Evolutionary conservation across 495 filamentous ascomycete genomes (phyloP), one percentile per base, ranked within the genome.

Genomic region (Neurospora terricola): DNA sequence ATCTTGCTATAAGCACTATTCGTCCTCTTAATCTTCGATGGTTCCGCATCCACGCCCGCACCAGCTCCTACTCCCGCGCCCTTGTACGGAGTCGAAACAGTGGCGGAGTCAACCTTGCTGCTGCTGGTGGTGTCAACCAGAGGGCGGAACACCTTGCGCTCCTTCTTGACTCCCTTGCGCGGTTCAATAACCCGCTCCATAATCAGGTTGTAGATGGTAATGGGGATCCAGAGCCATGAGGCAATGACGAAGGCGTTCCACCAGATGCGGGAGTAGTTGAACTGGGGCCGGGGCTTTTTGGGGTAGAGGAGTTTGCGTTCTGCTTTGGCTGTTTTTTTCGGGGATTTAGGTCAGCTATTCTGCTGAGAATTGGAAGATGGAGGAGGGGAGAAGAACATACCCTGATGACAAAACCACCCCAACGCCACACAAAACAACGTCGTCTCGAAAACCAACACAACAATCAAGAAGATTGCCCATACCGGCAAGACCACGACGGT

Each of bases 391-490:
- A 34, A 34, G 34, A 18, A 21, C 42, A 48, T 48, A 48, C 43
- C 43, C 43, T 48, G 16, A n/a, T 10, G 7, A 48, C 4, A 3
- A 48, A 48, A 48, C n/a, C 43, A 48, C n/a, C 43, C 8, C 43
- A 48, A 21, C 18, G 43, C 43, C 18, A n/a, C 14, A 48, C 43
- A 48, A 21, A 48, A 21, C 18, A 48, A 48, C 0, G 4, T 48
- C 43, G 43, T 48, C 43, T 48, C 43, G n/a, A 48, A 48, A 5
- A 48, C 43, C 43, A 48, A 21, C 3, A 74, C 12, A 18, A 68
- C 21, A 39, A 74, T 68, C 10, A 74, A 18, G 7, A 74, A 18
- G 48, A 74, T 69, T 10, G 69, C 73, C 73, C 73, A 74, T 37
- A 71, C 69, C 38, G 73, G 73, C 18, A 74, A 43, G 3, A 42